Percentiles rank a stretch among this genome's conserved stretches.
Evolutionary conservation across 129 eudicot genomes (phyloP).

Genomic region (Chrysanthemum seticuspe): DNA sequence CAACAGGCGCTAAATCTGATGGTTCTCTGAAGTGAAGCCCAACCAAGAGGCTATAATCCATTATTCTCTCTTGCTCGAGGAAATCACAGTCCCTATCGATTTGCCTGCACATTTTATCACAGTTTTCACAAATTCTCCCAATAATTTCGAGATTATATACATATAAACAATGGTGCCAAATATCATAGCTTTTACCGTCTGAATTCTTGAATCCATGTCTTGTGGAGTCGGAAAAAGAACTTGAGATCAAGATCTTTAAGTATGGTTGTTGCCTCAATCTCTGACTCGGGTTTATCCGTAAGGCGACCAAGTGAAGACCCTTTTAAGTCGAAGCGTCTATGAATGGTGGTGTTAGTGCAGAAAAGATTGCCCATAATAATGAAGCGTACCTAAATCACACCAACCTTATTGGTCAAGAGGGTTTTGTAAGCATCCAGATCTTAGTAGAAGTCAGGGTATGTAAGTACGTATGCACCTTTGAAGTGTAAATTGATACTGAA

Average conservation of each 20-base stretch:
- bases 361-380: constrained; percentile 97
- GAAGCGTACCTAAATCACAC: constrained; percentile 65
- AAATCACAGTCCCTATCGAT: constrained; percentile 85
- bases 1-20: constrained; percentile 18
- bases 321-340: constrained; percentile 87
- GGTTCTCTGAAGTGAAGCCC: constrained; percentile 92
- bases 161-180: background rate
- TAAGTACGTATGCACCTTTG: too few relatives aligned
- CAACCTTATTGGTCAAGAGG: background rate
- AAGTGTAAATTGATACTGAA: too few relatives aligned
- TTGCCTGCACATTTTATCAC: constrained; percentile 55
- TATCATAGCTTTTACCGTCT: constrained; percentile 43
- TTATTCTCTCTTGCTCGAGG: constrained; percentile 89
- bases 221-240: constrained; percentile 75
- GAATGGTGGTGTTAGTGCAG: constrained; percentile 64
- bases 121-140: background rate
- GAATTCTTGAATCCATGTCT: constrained; percentile 84
- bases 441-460: too few relatives aligned
- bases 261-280: constrained; percentile 79
- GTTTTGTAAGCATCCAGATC: background rate
- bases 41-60: constrained; percentile 93
- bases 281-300: constrained; percentile 91
- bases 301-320: constrained; percentile 97
- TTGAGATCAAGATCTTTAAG: constrained; percentile 96
- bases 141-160: background rate